Percentiles rank a stretch among this genome's conserved stretches.
These are phyloP conservation scores for Eucalyptus lansdowneana DNA, from an alignment of 345 rosid genomes.

Conservation along the genomic window DNA sequence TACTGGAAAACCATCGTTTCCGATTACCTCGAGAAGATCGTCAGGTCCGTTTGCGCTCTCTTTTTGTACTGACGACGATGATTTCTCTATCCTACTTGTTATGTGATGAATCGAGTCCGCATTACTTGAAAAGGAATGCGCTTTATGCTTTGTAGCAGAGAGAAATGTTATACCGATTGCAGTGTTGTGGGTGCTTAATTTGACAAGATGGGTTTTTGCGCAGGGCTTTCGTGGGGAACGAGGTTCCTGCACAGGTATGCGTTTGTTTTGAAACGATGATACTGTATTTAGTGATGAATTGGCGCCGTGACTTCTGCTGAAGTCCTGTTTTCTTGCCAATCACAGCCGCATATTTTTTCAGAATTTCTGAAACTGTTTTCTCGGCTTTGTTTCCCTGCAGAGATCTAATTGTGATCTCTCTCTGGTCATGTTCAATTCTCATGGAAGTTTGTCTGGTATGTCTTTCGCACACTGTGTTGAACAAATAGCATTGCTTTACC, in stretches of 20 bases:
- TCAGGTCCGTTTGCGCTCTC: constrained; percentile 31
- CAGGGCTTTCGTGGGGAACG: constrained; percentile 69
- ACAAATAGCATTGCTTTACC: neutral
- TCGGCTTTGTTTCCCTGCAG: constrained; percentile 22
- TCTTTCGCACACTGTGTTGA: neutral
- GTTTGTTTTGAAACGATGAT: neutral
- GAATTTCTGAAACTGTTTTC: neutral
- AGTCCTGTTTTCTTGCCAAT: neutral
- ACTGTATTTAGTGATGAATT: neutral
- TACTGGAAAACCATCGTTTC: constrained; percentile 63
- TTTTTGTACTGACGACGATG: neutral
- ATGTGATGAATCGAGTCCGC: neutral
- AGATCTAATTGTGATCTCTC: constrained; percentile 60
- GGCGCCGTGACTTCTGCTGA: neutral
- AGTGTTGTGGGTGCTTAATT: neutral
- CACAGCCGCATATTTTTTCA: neutral
- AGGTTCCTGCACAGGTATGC: constrained; percentile 61
- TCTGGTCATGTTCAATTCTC: constrained; percentile 67
- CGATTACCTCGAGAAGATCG: constrained; percentile 84
- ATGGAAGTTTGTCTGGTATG: constrained; percentile 67
- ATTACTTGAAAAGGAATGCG: neutral
- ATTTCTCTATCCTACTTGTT: neutral
- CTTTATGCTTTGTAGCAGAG: neutral
- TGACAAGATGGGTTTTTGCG: constrained; percentile 1
- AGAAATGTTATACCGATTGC: neutral